These are phyloP conservation scores for Wallacemonas sp. DNA, from an alignment of 208 protist species.

Conservation along the genomic window DNA sequence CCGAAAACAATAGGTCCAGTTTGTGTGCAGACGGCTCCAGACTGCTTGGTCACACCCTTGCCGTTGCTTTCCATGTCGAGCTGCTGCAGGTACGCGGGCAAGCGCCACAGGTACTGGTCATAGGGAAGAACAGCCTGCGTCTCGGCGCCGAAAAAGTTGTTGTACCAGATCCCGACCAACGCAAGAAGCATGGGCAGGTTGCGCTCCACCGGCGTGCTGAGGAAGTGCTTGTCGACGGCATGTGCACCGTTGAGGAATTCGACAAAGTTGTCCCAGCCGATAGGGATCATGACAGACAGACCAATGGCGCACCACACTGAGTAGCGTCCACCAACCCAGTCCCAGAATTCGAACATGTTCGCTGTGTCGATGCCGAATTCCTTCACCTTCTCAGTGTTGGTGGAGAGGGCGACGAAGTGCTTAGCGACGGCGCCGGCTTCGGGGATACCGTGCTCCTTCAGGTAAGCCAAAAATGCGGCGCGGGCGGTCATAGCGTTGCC, in stretches of 20 bases:
- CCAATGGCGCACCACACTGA: slow-evolving; percentile 97
- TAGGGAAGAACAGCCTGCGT: slow-evolving; percentile 97
- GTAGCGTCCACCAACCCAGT: slow-evolving; percentile 98
- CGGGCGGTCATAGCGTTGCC: slow-evolving; percentile 94
- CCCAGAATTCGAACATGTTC: slow-evolving; percentile 99
- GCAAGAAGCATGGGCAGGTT: slow-evolving; percentile 95
- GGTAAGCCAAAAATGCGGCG: slow-evolving; percentile 78
- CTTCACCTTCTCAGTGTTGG: slow-evolving; percentile 87
- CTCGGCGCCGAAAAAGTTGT: slow-evolving; percentile 95
- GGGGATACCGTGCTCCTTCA: slow-evolving; percentile 40
- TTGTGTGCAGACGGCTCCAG: slow-evolving; percentile 44
- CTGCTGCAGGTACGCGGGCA: slow-evolving; percentile 98
- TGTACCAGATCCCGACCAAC: slow-evolving; percentile 96
- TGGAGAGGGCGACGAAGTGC: slow-evolving; percentile 98
- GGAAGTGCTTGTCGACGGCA: slow-evolving; percentile 82
- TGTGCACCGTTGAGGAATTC: slow-evolving; percentile 92
- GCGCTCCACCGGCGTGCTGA: slow-evolving; percentile 50
- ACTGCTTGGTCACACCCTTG: slow-evolving; percentile 87
- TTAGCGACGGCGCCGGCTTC: slow-evolving; percentile 83
- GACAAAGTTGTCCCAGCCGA: slow-evolving; percentile 95
- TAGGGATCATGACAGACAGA: slow-evolving; percentile 92
- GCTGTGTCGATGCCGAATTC: slow-evolving; percentile 95
- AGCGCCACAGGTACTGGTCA: slow-evolving; percentile 96
- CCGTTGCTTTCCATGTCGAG: slow-evolving; percentile 98
- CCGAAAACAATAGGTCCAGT: slow-evolving; percentile 97